Evolutionary conservation across 1,284 basidiomycete species (phyloP).

Genomic region (Pisolithus thermaeus): DNA sequence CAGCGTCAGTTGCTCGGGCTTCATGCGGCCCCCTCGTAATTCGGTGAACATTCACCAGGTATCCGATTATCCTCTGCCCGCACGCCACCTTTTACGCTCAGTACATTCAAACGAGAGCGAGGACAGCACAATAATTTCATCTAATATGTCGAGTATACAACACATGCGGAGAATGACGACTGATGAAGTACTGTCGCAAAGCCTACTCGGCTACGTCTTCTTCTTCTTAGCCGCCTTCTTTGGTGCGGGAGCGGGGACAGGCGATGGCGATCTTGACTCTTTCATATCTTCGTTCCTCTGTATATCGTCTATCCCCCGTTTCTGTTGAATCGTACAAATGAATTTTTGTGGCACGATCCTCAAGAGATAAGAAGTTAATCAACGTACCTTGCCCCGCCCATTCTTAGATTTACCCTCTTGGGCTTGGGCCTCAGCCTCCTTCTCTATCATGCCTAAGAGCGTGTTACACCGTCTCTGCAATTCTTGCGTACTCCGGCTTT

Average conservation of each 20-base stretch:
- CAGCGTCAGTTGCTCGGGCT: no score
- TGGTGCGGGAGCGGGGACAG: conserved; percentile 34
- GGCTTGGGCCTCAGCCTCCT: conserved; percentile 69
- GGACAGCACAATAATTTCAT: no score
- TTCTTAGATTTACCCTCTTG: conserved; percentile 59
- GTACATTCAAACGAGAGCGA: no score
- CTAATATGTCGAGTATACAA: no score
- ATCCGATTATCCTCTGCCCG: no score
- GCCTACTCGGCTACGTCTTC: conserved; percentile 33
- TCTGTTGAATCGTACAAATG: conserved; percentile 33
- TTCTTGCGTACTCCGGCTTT: conserved; percentile 89
- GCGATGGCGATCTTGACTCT: conserved; percentile 53
- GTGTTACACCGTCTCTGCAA: conserved; percentile 88
- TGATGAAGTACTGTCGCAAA: no score
- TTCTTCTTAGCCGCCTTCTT: conserved; percentile 53
- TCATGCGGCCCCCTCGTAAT: no score
- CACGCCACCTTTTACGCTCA: no score
- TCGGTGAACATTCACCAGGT: no score
- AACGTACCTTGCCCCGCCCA: conserved; percentile 57
- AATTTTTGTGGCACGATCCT: not conserved
- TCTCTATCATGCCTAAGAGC: conserved; percentile 85
- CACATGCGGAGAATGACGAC: no score
- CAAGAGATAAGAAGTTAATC: not conserved
- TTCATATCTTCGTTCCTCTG: conserved; percentile 52
- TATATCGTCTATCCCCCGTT: conserved; percentile 61